Conservation (phyloP, 345 rosid species). For the Citrus glauca region DNA sequence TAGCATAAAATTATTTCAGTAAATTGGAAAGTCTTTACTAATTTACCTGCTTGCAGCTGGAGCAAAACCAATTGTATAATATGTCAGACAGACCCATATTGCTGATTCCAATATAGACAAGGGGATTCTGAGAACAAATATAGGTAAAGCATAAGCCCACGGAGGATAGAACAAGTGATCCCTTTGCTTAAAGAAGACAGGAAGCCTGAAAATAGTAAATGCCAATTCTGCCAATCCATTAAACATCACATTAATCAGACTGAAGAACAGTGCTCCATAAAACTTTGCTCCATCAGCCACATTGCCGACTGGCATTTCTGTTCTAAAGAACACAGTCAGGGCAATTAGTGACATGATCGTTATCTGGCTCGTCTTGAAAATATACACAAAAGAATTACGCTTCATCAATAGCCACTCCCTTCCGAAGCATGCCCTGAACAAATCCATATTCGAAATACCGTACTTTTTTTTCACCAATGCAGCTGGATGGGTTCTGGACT, state of each 20-base stretch:
- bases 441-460: conserved; percentile 61
- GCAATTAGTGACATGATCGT: conserved; percentile 46
- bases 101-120: conserved; percentile 55
- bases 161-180: conserved; percentile 65
- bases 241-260: conserved; percentile 57
- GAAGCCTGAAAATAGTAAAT: conserved; percentile 55
- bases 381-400: conserved; percentile 50
- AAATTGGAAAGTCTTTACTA: neutral
- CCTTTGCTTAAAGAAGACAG: conserved; percentile 71
- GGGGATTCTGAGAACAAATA: conserved; percentile 59
- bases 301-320: conserved; percentile 46
- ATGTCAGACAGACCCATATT: conserved; percentile 55
- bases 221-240: conserved; percentile 67
- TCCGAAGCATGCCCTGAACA: conserved; percentile 62
- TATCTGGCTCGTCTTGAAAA: conserved; percentile 57
- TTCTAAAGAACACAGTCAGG: conserved; percentile 51
- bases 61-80: conserved; percentile 66
- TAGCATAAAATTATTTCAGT: neutral
- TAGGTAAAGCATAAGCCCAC: conserved; percentile 66
- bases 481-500: conserved; percentile 48
- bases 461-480: conserved; percentile 61
- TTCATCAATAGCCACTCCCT: conserved; percentile 79
- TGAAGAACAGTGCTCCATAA: conserved; percentile 57
- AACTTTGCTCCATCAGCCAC: conserved; percentile 41
- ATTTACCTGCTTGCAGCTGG: conserved; percentile 55